Base-by-base conservation (phyloP, 768 basidiomycete species). In the Leccinellum luteum region DNA sequence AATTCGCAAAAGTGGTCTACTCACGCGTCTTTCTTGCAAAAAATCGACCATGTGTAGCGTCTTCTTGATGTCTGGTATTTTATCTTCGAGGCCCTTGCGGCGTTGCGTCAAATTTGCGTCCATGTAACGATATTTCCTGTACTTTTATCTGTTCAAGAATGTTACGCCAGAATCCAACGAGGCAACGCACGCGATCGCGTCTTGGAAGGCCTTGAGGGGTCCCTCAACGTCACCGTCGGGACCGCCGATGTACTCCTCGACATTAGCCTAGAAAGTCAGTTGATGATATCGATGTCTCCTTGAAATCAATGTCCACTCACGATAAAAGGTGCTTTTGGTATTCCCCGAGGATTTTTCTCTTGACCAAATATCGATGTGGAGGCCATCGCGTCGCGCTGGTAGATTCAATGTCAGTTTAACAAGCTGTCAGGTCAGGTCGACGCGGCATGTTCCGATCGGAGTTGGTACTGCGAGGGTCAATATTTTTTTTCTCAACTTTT, bases 71-170 rank as follows among this genome's bases (percentile, higher is more conserved):
- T 99, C 97, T 0, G 96, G 95, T 35, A 98, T 94, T 80, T 99
- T 98, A 60, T 92, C 90, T 64, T 94, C 89, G 5, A 98, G 79
- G 17, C 88, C 85, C 52, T 80, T 80, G 53, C 89, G 80, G 48
- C 94, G 83, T 67, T 93, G 89, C 6, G 85, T 77, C 50, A 95
- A 78, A 69, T 85, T 94, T 15, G 84, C 76, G 64, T 98, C 96
- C 96, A 99, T 98, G 75, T 96, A 98, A 51, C 91, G 89, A 79
- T 99, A 98, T 80, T 99, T 98, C 65, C 96, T 99, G 76, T 68
- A 71, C 79, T 58, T 63, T 60, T 59, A 59, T 63, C 60, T 55
- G 57, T 64, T 58, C 61, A 44, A 60, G 59, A 61, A 53, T 38
- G 54, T 52, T 34, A 52, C 28, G 44, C 27, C 60, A 54, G 41